These are phyloP conservation scores for Clitoria ternatea DNA, from an alignment of 306 rosid genomes.

Conservation along the genomic window DNA sequence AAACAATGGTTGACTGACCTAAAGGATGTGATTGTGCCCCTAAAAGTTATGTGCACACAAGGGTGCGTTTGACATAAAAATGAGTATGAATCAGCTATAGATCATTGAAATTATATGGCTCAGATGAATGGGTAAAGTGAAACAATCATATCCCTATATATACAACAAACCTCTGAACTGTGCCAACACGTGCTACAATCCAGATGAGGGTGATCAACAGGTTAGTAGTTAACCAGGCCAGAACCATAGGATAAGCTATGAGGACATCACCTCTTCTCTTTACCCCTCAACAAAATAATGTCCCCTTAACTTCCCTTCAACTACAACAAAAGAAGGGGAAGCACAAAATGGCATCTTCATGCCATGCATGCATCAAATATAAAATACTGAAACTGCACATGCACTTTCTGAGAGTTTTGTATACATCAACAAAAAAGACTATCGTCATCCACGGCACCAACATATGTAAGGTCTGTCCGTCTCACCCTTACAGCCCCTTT, in stretches of 20 bases:
- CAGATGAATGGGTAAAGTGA: constrained; percentile 48
- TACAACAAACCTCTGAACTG: constrained; percentile 52
- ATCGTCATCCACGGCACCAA: constrained; percentile 85
- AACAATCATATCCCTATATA: constrained; percentile 59
- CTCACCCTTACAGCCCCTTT: constrained; percentile 90
- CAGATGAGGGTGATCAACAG: constrained; percentile 41
- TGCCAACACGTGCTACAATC: constrained; percentile 33
- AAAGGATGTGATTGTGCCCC: constrained; percentile 30
- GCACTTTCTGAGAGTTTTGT: constrained; percentile 47
- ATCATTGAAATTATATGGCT: constrained; percentile 41
- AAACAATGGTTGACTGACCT: constrained; percentile 22
- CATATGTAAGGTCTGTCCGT: constrained; percentile 84
- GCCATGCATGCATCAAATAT: constrained; percentile 34
- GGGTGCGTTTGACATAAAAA: constrained; percentile 9
- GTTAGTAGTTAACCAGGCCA: constrained; percentile 54
- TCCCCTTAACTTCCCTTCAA: constrained; percentile 35
- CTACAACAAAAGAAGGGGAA: constrained; percentile 7
- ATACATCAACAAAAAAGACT: constrained; percentile 51
- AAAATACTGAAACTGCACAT: not conserved
- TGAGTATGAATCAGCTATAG: constrained; percentile 37
- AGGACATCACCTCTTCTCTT: constrained; percentile 1
- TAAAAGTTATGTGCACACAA: constrained; percentile 18
- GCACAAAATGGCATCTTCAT: constrained; percentile 36
- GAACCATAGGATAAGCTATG: constrained; percentile 30
- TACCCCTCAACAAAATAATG: constrained; percentile 15